Percentiles rank a stretch among this genome's conserved stretches.
phyloP scores from a whole-genome alignment of 2,329 filamentous ascomycete species.

The Dactylella cylindrospora region DNA sequence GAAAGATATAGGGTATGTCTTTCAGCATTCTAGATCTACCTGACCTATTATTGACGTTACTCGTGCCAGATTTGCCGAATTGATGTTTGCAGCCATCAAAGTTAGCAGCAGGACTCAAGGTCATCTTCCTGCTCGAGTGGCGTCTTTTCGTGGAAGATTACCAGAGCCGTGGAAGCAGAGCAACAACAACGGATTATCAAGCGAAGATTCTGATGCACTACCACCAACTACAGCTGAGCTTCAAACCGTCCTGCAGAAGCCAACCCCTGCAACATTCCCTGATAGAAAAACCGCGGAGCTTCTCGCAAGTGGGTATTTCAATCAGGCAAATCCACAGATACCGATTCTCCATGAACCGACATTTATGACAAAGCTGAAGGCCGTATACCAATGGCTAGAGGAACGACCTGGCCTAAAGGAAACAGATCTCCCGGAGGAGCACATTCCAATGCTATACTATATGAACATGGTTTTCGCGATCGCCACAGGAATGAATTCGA shows the following conservation, averaged over 20 bases:
- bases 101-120: constrained; percentile 44
- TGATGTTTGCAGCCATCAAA: constrained; percentile 49
- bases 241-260: constrained; percentile 44
- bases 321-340: constrained; percentile 94
- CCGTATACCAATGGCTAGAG: constrained; percentile 62
- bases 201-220: constrained; percentile 27
- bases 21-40: background rate
- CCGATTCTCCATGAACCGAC: constrained; percentile 85
- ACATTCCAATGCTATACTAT: constrained; percentile 71
- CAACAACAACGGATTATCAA: constrained; percentile 11
- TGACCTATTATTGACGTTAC: background rate
- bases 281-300: constrained; percentile 70
- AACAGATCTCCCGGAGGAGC: constrained; percentile 61
- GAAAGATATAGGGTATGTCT: constrained; percentile 47
- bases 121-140: constrained; percentile 35
- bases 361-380: constrained; percentile 83
- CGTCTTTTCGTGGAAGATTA: constrained; percentile 39
- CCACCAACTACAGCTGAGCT: constrained; percentile 42
- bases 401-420: constrained; percentile 57
- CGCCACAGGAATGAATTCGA: constrained; percentile 71
- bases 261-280: constrained; percentile 68
- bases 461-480: constrained; percentile 98
- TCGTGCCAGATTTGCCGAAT: constrained; percentile 46
- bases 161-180: constrained; percentile 28
- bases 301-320: constrained; percentile 83